These are phyloP conservation scores for Kwoniella botswanensis DNA, from an alignment of 768 basidiomycete species.

Conservation along the genomic window DNA sequence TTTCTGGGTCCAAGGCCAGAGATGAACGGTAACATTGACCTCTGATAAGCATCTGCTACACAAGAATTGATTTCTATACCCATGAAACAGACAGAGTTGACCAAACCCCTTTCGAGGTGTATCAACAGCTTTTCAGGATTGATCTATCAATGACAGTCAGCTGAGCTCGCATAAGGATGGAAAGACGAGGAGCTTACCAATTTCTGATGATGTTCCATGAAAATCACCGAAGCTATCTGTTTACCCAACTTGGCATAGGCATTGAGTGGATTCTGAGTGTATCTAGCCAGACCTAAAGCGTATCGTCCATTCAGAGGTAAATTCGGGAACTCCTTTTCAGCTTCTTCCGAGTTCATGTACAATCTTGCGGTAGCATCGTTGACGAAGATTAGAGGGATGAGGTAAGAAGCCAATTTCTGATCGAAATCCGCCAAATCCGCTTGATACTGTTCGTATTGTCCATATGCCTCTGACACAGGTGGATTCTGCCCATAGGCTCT, in stretches of 20 bases:
- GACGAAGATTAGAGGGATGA: constrained; percentile 69
- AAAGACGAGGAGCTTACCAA: too few species aligned
- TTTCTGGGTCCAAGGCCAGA: constrained; percentile 95
- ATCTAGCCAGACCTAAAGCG: constrained; percentile 91
- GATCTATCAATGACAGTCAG: constrained; percentile 64
- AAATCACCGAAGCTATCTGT: constrained; percentile 80
- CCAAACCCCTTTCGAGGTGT: constrained; percentile 81
- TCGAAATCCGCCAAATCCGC: constrained; percentile 35
- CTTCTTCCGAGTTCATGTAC: constrained; percentile 87
- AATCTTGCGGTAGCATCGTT: constrained; percentile 91
- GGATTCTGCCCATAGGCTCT: constrained; percentile 32
- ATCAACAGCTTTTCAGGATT: constrained; percentile 80
- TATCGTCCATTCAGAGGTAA: constrained; percentile 82
- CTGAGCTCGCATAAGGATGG: too few species aligned
- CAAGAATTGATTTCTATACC: constrained; percentile 97
- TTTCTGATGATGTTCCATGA: constrained; percentile 84
- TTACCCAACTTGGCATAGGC: constrained; percentile 88
- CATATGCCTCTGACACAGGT: constrained; percentile 38
- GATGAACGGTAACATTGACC: constrained; percentile 83
- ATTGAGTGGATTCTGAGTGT: constrained; percentile 88
- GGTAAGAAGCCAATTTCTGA: constrained; percentile 26
- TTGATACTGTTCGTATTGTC: constrained; percentile 44
- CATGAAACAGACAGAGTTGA: constrained; percentile 87
- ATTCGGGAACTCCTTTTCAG: constrained; percentile 78
- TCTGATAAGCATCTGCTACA: constrained; percentile 84